These are phyloP conservation scores for Blastocrithidia nonstop DNA, from an alignment of 208 protist species.

Conservation along the genomic window DNA sequence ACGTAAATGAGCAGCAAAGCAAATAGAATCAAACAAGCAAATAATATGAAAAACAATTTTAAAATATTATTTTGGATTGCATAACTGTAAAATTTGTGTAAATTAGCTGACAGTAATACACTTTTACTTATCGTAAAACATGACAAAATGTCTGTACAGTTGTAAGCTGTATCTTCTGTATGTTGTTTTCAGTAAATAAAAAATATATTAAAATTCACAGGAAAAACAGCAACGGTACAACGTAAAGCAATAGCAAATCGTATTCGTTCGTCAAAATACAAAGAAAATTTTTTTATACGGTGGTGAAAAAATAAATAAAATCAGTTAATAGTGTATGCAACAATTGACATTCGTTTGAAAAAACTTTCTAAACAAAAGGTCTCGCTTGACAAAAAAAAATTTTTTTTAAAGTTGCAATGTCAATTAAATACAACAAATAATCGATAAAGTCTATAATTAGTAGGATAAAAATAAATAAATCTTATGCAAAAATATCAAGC, in stretches of 20 bases:
- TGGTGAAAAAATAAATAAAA: neutral
- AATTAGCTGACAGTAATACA: neutral
- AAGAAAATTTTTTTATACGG: neutral
- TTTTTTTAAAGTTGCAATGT: neutral
- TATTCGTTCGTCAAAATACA: neutral
- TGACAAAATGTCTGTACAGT: no score
- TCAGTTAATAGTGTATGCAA: no score
- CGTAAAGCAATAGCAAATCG: neutral
- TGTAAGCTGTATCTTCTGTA: neutral
- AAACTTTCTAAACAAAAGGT: no score
- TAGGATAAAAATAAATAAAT: no score
- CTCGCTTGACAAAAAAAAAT: neutral
- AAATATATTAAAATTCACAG: neutral
- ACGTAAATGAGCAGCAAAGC: no score
- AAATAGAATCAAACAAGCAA: slow-evolving; percentile 13
- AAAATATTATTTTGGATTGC: neutral
- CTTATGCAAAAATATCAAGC: no score
- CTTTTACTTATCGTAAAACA: neutral
- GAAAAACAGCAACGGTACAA: neutral
- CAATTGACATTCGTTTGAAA: no score
- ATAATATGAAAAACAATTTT: slow-evolving; percentile 6
- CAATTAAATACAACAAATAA: neutral
- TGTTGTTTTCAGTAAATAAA: neutral
- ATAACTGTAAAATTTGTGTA: neutral
- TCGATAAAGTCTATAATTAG: neutral